A percentile compares a stretch with the other conserved stretches of the same genome.
These are phyloP conservation scores for Solanum ahanhuiri DNA, from an alignment of 257 asterid species.

Conservation along the genomic window DNA sequence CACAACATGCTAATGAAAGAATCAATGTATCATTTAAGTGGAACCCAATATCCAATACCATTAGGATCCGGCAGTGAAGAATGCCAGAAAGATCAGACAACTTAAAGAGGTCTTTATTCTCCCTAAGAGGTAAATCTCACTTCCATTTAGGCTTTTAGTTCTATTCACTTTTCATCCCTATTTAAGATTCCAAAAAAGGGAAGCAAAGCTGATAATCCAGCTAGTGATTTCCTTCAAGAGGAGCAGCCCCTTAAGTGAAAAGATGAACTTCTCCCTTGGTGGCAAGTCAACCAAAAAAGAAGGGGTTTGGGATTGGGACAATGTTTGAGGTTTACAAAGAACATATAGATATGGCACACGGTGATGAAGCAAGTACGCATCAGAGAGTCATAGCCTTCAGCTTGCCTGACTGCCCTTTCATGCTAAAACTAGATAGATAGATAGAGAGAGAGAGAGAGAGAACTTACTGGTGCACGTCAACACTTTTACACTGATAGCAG, in stretches of 20 bases:
- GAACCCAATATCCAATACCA: background rate
- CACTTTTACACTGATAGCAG: conserved; percentile 42
- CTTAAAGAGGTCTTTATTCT: background rate
- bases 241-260: background rate
- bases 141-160: background rate
- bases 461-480: conserved; percentile 48
- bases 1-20: background rate
- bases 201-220: background rate
- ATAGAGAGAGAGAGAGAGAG: conserved; percentile 1
- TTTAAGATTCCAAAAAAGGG: background rate
- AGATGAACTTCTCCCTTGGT: background rate
- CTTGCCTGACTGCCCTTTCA: background rate
- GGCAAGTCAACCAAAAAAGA: background rate
- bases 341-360: background rate
- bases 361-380: background rate
- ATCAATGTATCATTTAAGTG: background rate
- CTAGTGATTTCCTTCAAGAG: background rate
- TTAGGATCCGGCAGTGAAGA: background rate
- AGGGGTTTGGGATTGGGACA: background rate
- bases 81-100: background rate
- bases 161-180: background rate
- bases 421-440: background rate
- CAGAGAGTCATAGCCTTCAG: background rate
- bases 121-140: background rate
- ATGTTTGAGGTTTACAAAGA: background rate